Evolutionary conservation across 164 flowering plant species (phyloP).

Genomic region (Taxillus chinensis): DNA sequence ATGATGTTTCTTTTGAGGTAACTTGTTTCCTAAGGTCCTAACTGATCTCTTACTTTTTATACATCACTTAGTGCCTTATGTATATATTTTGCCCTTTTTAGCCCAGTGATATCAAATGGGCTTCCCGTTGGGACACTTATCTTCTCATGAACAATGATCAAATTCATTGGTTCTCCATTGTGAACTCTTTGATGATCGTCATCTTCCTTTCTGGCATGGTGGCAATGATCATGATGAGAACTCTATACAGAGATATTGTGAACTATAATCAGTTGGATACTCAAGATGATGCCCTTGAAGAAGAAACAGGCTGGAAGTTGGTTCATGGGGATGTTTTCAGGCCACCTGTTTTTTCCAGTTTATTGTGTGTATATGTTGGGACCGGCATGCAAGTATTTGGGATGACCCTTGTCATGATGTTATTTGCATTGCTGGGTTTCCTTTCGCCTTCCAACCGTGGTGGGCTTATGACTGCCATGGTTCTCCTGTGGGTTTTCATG

Average conservation of each 20-base stretch:
- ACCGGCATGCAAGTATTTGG: conserved; percentile 42
- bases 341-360: conserved; percentile 25
- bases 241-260: conserved; percentile 36
- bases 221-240: conserved; percentile 32
- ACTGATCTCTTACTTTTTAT: neutral
- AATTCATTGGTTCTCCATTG: conserved; percentile 39
- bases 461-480: conserved; percentile 40
- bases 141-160: conserved; percentile 21
- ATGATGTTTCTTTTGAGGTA: conserved; percentile 47
- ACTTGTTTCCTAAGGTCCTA: neutral
- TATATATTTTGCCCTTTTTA: conserved; percentile 5
- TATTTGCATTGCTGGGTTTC: conserved; percentile 33
- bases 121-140: conserved; percentile 33
- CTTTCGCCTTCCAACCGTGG: conserved; percentile 18
- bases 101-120: conserved; percentile 49
- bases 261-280: conserved; percentile 44
- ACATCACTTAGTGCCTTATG: neutral
- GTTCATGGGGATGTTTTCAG: conserved; percentile 40
- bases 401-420: conserved; percentile 45
- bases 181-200: conserved; percentile 44
- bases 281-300: conserved; percentile 37
- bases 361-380: conserved; percentile 39
- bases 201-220: conserved; percentile 26
- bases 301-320: conserved; percentile 36
- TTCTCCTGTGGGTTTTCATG: conserved; percentile 42